A percentile compares a stretch with the other conserved stretches of the same genome.
phyloP scores from a whole-genome alignment of 768 basidiomycete species.

The Asterophora parasitica region DNA sequence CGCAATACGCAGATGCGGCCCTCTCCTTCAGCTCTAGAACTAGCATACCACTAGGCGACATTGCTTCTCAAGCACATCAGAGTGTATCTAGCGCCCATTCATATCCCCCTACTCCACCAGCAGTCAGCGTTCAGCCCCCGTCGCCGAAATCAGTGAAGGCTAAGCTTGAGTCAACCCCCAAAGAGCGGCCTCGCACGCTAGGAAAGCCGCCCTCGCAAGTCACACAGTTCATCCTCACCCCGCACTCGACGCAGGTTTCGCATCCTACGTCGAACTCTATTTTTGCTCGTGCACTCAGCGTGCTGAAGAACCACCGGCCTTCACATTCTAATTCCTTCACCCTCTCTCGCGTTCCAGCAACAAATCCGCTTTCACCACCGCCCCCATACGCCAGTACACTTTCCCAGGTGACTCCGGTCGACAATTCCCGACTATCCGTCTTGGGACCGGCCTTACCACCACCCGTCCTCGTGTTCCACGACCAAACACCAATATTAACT shows the following conservation, averaged over 20 bases:
- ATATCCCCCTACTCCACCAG: slow-evolving; percentile 52
- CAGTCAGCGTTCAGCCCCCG: slow-evolving; percentile 27
- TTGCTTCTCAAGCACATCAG: slow-evolving; percentile 20
- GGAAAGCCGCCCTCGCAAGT: slow-evolving; percentile 33
- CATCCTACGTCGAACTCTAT: slow-evolving; percentile 35
- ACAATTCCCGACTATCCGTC: slow-evolving; percentile 13
- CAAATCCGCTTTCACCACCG: slow-evolving; percentile 26
- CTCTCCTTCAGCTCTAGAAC: slow-evolving; percentile 51
- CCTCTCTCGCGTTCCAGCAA: slow-evolving; percentile 33
- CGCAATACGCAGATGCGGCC: slow-evolving; percentile 46
- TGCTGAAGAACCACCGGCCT: slow-evolving; percentile 45
- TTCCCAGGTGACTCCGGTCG: slow-evolving; percentile 13
- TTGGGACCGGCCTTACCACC: slow-evolving; percentile 13
- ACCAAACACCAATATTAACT: slow-evolving; percentile 64
- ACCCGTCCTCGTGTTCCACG: slow-evolving; percentile 63
- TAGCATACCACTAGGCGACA: slow-evolving; percentile 23
- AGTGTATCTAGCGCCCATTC: slow-evolving; percentile 45
- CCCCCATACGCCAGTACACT: slow-evolving; percentile 31
- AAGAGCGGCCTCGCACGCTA: slow-evolving; percentile 19
- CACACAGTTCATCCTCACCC: slow-evolving; percentile 50
- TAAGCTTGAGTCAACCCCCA: slow-evolving; percentile 21
- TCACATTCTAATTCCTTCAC: slow-evolving; percentile 63
- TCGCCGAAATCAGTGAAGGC: slow-evolving; percentile 28
- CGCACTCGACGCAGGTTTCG: slow-evolving; percentile 36
- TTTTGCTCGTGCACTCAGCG: slow-evolving; percentile 46